Conservation (phyloP, 768 basidiomycete genomes). For the Lentinus brumalis region DNA sequence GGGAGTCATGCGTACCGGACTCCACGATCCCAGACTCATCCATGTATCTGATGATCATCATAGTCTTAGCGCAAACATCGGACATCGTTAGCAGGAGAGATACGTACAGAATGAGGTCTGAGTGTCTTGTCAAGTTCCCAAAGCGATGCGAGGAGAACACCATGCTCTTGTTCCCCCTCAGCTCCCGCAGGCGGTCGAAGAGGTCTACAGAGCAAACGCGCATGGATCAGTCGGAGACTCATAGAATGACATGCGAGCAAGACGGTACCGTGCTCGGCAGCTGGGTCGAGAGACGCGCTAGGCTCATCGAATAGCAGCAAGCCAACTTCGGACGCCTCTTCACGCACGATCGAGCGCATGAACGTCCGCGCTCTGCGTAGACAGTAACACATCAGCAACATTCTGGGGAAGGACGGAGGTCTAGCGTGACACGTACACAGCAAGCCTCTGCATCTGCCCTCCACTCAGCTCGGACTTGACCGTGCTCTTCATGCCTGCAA, state of each 20-base stretch:
- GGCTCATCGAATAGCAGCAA: constrained; percentile 33
- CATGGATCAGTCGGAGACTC: not conserved
- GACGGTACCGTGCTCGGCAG: constrained; percentile 63
- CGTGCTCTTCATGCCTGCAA: constrained; percentile 48
- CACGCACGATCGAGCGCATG: constrained; percentile 33
- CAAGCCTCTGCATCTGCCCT: constrained; percentile 26
- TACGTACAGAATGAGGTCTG: constrained; percentile 53
- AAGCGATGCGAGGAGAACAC: constrained; percentile 75
- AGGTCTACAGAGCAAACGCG: constrained; percentile 42
- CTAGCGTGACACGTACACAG: constrained; percentile 10
- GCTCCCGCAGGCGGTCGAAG: constrained; percentile 63
- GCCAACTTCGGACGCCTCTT: constrained; percentile 27
- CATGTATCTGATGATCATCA: constrained; percentile 56
- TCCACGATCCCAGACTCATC: constrained; percentile 61
- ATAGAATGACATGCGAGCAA: not conserved
- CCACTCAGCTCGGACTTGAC: constrained; percentile 24
- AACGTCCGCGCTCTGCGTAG: constrained; percentile 25
- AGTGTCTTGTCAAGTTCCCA: constrained; percentile 71
- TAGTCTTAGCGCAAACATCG: not conserved
- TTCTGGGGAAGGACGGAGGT: no score
- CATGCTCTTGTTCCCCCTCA: constrained; percentile 80
- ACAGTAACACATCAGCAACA: not conserved
- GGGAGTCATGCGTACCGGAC: constrained; percentile 62
- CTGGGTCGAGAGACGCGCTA: constrained; percentile 39
- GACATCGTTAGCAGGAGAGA: not conserved